These are phyloP conservation scores for Anethum foeniculum DNA, from an alignment of 140 eudicot genomes.

Conservation along the genomic window DNA sequence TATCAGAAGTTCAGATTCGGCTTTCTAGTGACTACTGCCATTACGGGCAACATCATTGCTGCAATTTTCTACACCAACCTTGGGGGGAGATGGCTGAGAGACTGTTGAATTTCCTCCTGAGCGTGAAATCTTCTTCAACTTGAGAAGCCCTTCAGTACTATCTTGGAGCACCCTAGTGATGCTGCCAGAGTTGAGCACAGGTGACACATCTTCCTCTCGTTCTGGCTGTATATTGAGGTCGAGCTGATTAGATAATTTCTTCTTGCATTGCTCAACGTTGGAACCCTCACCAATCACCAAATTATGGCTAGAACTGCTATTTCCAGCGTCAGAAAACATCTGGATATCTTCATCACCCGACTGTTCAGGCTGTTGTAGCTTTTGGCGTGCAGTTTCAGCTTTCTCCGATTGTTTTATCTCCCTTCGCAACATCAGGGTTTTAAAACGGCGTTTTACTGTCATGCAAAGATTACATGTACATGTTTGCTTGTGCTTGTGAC, in stretches of 20 bases:
- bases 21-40: slow-evolving; percentile 17
- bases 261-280: slow-evolving; percentile 21
- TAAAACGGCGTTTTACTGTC: slow-evolving; percentile 32
- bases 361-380: slow-evolving; percentile 14
- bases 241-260: slow-evolving; percentile 27
- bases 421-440: slow-evolving; percentile 28
- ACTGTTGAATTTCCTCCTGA: slow-evolving; percentile 4
- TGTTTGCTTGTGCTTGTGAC: slow-evolving; percentile 40
- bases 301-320: slow-evolving; percentile 14
- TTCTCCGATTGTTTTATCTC: slow-evolving; percentile 31
- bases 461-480: slow-evolving; percentile 52
- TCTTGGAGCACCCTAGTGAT: slow-evolving; percentile 22
- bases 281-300: slow-evolving; percentile 9
- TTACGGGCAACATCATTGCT: slow-evolving; percentile 21
- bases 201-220: slow-evolving; percentile 54
- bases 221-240: slow-evolving; percentile 82
- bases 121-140: slow-evolving; percentile 21
- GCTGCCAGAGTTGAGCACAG: slow-evolving; percentile 36
- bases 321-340: slow-evolving; percentile 14
- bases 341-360: slow-evolving; percentile 16
- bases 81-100: slow-evolving; percentile 10
- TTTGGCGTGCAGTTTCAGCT: slow-evolving; percentile 30
- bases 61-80: slow-evolving; percentile 5
- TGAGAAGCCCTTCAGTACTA: slow-evolving; percentile 24
- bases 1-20: neutral